Evolutionary conservation across 2,329 filamentous ascomycete genomes (phyloP), one percentile per base, ranked within the genome.

Genomic region (Botrytis deweyae): DNA sequence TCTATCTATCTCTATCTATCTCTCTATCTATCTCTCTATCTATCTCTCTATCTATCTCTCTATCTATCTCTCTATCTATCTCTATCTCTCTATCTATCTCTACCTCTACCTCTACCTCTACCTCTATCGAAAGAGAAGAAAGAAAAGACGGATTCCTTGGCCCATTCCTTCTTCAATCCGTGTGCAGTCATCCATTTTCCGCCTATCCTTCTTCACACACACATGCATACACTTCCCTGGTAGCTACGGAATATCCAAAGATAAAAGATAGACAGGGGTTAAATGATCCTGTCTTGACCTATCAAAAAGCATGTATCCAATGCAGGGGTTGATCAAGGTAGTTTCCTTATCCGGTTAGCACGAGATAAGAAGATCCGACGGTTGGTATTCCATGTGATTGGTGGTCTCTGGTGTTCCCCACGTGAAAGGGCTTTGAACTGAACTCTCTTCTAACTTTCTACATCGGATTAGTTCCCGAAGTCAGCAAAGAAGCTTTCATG

Each of bases 321-420:
- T 10, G 9, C n/a, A 38, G 20, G 44, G 33, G 20, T 36, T 3
- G 1, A 36, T 38, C 25, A 6, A 66, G 44, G 64, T 52, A 7
- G 64, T 52, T 66, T 38, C 64, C 64, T 38, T 2, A 36, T 52
- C 4, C 0, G 6, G 64, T 52, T 66, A 38, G 64, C 33, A 3
- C 12, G 4, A 66, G 64, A 66, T 66, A 66, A 66, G 64, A 49
- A 52, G 64, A 66, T 66, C 44, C 64, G 44, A 52, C 20, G 12
- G 44, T 66, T 66, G 64, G 64, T 38, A 66, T 38, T 1, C 8
- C 8, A n/a, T 25, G 3, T 66, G 29, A 66, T 66, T 66, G 64
- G 44, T 38, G 38, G 7, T 4, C 18, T n/a, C 1, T 20, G 4
- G 22, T n/a, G 10, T n/a, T 38, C 42, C 44, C 61, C 64, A 49